Percentiles rank a stretch among this genome's conserved stretches.
Conservation (phyloP, 768 basidiomycete genomes). For the Hypsizygus marmoreus region DNA sequence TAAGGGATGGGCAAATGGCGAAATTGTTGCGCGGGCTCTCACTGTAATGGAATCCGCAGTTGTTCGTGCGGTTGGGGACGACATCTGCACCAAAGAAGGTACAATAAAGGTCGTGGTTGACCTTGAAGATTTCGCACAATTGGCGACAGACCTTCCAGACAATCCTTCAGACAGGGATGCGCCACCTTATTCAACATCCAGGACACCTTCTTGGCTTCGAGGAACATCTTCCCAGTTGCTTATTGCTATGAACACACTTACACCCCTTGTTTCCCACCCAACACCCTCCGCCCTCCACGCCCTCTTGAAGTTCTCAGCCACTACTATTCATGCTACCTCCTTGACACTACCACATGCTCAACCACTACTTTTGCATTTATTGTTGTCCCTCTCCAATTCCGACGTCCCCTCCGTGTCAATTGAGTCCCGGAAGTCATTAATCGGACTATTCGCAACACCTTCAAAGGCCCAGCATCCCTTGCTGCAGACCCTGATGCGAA, state of each 20-base stretch:
- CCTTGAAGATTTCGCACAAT: slow-evolving; percentile 62
- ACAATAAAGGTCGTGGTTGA: slow-evolving; percentile 53
- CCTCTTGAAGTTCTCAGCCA: slow-evolving; percentile 55
- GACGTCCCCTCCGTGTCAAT: slow-evolving; percentile 52
- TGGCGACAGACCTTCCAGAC: slow-evolving; percentile 23
- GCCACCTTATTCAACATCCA: slow-evolving; percentile 48
- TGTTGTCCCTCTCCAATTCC: slow-evolving; percentile 73
- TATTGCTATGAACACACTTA: slow-evolving; percentile 77
- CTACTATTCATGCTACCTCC: slow-evolving; percentile 54
- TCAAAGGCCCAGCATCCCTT: slow-evolving; percentile 46
- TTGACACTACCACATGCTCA: slow-evolving; percentile 69
- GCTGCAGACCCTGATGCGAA: slow-evolving; percentile 59
- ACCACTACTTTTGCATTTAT: slow-evolving; percentile 66
- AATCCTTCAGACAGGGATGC: slow-evolving; percentile 20
- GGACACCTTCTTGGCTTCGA: slow-evolving; percentile 77
- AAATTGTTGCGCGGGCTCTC: slow-evolving; percentile 60
- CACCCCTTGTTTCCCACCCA: slow-evolving; percentile 71
- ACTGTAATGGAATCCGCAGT: slow-evolving; percentile 56
- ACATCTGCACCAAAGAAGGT: slow-evolving; percentile 63
- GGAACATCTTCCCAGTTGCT: slow-evolving; percentile 83
- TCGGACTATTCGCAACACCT: slow-evolving; percentile 43
- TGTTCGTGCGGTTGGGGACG: slow-evolving; percentile 64
- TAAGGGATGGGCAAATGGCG: slow-evolving; percentile 76
- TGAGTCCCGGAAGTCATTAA: slow-evolving; percentile 48
- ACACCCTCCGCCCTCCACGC: slow-evolving; percentile 64